These are phyloP conservation scores for Trametes cinnabarina DNA, from an alignment of 768 basidiomycete species.

Conservation along the genomic window DNA sequence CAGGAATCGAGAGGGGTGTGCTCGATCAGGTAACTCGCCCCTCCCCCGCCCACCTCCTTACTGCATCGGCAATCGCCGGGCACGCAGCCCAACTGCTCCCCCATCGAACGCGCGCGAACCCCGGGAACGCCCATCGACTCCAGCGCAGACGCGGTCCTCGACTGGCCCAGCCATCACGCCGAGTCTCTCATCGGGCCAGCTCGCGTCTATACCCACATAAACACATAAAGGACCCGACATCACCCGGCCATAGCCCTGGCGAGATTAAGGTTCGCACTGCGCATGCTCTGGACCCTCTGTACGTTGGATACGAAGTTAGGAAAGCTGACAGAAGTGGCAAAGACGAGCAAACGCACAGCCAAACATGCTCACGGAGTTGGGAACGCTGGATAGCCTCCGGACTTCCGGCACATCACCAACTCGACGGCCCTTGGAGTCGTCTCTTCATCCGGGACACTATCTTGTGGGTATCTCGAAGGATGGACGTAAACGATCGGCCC, in stretches of 20 bases:
- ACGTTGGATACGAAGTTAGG: background rate
- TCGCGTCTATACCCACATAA: background rate
- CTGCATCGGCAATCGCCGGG: slow-evolving; percentile 19
- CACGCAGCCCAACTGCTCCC: background rate
- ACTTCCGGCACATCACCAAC: background rate
- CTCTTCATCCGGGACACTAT: background rate
- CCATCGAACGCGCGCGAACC: slow-evolving; percentile 13
- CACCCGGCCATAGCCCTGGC: slow-evolving; percentile 5
- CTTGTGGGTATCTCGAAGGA: background rate
- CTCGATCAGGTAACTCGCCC: slow-evolving; percentile 16
- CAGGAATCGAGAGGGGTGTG: slow-evolving; percentile 7
- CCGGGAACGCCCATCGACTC: background rate
- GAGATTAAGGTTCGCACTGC: slow-evolving; percentile 7
- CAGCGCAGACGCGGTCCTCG: background rate
- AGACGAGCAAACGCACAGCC: slow-evolving; percentile 2
- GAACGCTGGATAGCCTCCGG: slow-evolving; percentile 2
- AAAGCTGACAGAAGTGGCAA: background rate
- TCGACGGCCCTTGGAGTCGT: background rate
- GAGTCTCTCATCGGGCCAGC: slow-evolving; percentile 1
- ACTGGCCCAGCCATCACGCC: slow-evolving; percentile 6
- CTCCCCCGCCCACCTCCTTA: slow-evolving; percentile 4
- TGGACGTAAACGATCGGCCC: slow-evolving; percentile 8
- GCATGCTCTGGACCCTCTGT: background rate
- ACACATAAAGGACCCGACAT: background rate
- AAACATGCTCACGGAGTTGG: slow-evolving; percentile 11